Conservation (phyloP, 2,329 filamentous ascomycete genomes). For the Aspergillus pseudotamarii region DNA sequence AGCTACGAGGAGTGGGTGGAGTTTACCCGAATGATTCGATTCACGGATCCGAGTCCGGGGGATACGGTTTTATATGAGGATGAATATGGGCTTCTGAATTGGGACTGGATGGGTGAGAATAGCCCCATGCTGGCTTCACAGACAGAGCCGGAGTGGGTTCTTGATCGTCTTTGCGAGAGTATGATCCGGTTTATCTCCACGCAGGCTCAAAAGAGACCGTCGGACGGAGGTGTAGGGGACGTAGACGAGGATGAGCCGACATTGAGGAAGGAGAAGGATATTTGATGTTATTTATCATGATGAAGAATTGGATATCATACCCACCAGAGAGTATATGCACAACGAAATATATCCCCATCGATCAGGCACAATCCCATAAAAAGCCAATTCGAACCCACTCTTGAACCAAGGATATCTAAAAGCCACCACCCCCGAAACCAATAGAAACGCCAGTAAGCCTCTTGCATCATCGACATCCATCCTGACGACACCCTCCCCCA, state of each 20-base stretch:
- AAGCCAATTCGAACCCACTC: too few relatives aligned
- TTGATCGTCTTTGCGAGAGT: conserved; percentile 68
- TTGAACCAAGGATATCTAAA: too few relatives aligned
- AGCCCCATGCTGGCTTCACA: conserved; percentile 67
- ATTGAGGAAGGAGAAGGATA: conserved; percentile 27
- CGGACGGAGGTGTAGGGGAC: not conserved
- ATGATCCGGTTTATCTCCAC: conserved; percentile 51
- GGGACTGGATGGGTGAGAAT: conserved; percentile 73
- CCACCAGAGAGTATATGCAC: too few relatives aligned
- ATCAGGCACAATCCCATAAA: too few relatives aligned
- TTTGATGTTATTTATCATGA: not conserved
- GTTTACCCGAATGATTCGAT: conserved; percentile 74
- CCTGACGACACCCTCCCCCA: not conserved
- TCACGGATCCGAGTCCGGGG: conserved; percentile 45
- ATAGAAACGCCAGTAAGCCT: not conserved
- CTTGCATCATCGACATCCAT: not conserved
- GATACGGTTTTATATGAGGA: conserved; percentile 51
- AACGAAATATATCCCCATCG: too few relatives aligned
- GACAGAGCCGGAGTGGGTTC: conserved; percentile 67
- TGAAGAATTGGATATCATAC: not conserved
- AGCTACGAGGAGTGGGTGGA: conserved; percentile 84
- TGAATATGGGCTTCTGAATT: conserved; percentile 63
- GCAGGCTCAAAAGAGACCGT: conserved; percentile 18
- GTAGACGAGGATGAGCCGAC: conserved; percentile 19
- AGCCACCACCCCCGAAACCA: not conserved